Conservation (phyloP, 306 rosid genomes). For the Alnus glutinosa region DNA sequence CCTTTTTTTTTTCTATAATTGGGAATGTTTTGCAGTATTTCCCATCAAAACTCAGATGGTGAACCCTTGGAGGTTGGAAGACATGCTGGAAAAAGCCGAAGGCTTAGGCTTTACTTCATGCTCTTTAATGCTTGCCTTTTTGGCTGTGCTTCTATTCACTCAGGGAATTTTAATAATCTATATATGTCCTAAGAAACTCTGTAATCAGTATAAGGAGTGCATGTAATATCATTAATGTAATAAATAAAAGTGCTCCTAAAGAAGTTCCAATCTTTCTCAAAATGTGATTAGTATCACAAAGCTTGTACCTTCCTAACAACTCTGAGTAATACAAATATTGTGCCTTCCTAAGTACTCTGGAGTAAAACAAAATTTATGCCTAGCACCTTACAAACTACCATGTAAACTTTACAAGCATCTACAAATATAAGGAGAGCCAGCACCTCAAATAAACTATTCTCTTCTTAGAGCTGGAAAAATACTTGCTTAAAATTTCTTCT, state of each 20-base stretch:
- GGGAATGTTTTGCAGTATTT: not conserved
- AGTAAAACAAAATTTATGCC: not conserved
- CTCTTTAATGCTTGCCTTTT: not conserved
- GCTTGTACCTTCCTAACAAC: not conserved
- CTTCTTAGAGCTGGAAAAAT: too few species aligned
- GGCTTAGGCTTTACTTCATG: not conserved
- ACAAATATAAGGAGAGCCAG: too few species aligned
- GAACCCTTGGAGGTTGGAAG: conserved; percentile 4
- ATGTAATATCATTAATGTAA: not conserved
- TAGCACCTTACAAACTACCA: not conserved
- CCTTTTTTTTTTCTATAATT: not conserved
- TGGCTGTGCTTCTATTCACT: not conserved
- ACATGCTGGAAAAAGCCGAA: not conserved
- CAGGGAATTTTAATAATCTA: not conserved
- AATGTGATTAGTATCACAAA: too few species aligned
- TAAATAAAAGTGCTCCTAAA: not conserved
- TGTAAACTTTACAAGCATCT: too few species aligned
- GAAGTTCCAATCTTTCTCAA: not conserved
- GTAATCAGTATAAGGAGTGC: not conserved
- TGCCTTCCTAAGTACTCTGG: not conserved
- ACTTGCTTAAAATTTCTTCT: too few species aligned
- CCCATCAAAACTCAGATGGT: not conserved
- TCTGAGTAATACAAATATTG: not conserved
- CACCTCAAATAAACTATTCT: too few species aligned
- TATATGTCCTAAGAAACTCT: not conserved